These are phyloP conservation scores for Paraphoma chrysanthemicola DNA, from an alignment of 2,329 filamentous ascomycete genomes.

Conservation along the genomic window DNA sequence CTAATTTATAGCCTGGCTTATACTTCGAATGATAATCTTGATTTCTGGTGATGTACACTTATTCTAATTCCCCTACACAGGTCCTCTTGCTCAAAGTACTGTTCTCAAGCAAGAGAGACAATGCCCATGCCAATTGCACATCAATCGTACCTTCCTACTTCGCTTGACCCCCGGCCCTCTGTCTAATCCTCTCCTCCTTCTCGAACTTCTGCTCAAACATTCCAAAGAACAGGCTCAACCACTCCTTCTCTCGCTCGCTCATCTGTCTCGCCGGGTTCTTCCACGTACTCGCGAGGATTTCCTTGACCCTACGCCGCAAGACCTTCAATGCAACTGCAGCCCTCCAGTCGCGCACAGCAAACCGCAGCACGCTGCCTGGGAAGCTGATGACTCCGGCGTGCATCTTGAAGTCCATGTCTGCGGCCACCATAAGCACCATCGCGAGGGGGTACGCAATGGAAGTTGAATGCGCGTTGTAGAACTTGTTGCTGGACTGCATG, in stretches of 20 bases:
- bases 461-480: conserved; percentile 79
- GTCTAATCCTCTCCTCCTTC: conserved; percentile 41
- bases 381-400: conserved; percentile 86
- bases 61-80: too few relatives aligned
- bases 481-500: conserved; percentile 85
- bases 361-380: conserved; percentile 85
- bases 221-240: conserved; percentile 48
- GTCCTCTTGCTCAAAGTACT: too few relatives aligned
- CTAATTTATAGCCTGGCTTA: too few relatives aligned
- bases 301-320: conserved; percentile 74
- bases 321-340: conserved; percentile 88
- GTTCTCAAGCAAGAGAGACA: too few relatives aligned
- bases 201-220: conserved; percentile 40
- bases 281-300: conserved; percentile 76
- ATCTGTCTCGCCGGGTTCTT: conserved; percentile 56
- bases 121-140: too few relatives aligned
- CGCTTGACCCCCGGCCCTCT: conserved; percentile 35
- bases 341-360: conserved; percentile 87
- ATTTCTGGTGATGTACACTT: too few relatives aligned
- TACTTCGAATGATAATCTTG: too few relatives aligned
- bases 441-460: conserved; percentile 82
- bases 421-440: conserved; percentile 75
- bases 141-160: conserved; percentile 19
- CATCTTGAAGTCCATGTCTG: conserved; percentile 83
- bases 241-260: conserved; percentile 49